Conservation (phyloP, 306 rosid species). For the Vigna mungo region DNA sequence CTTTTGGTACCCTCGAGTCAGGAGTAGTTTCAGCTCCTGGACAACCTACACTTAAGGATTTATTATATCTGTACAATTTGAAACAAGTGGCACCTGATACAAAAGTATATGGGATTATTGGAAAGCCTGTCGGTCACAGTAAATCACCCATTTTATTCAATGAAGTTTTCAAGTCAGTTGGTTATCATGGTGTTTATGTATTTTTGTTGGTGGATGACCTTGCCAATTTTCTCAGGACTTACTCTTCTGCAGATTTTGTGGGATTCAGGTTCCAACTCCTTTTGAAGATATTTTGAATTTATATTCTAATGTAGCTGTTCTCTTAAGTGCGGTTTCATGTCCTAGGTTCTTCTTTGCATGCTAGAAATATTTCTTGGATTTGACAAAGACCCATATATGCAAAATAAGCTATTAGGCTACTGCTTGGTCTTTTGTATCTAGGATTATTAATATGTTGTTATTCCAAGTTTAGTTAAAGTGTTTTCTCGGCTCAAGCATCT, state of each 20-base stretch:
- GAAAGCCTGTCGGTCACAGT: constrained; percentile 94
- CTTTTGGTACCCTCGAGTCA: constrained; percentile 82
- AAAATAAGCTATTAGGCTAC: constrained; percentile 13
- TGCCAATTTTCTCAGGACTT: constrained; percentile 71
- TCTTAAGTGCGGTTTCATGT: constrained; percentile 17
- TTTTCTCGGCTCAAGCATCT: constrained; percentile 24
- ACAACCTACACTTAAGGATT: constrained; percentile 87
- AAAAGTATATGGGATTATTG: constrained; percentile 86
- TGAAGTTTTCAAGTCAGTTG: constrained; percentile 77
- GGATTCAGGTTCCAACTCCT: constrained; percentile 84
- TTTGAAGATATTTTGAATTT: constrained; percentile 36
- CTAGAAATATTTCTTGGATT: constrained; percentile 35
- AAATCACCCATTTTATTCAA: constrained; percentile 80
- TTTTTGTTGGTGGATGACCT: constrained; percentile 86
- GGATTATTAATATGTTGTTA: constrained; percentile 14
- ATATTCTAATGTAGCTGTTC: constrained; percentile 32
- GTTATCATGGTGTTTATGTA: constrained; percentile 76
- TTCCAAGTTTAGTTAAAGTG: constrained; percentile 17
- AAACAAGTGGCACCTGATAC: constrained; percentile 74
- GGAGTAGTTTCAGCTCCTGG: constrained; percentile 95
- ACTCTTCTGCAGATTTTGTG: constrained; percentile 78
- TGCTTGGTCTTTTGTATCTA: constrained; percentile 30
- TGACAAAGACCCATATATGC: constrained; percentile 1
- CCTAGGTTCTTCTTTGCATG: constrained; percentile 31
- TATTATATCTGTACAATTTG: constrained; percentile 74